phyloP scores from a whole-genome alignment of 495 filamentous ascomycete genomes.

The Ramalina intermedia region DNA sequence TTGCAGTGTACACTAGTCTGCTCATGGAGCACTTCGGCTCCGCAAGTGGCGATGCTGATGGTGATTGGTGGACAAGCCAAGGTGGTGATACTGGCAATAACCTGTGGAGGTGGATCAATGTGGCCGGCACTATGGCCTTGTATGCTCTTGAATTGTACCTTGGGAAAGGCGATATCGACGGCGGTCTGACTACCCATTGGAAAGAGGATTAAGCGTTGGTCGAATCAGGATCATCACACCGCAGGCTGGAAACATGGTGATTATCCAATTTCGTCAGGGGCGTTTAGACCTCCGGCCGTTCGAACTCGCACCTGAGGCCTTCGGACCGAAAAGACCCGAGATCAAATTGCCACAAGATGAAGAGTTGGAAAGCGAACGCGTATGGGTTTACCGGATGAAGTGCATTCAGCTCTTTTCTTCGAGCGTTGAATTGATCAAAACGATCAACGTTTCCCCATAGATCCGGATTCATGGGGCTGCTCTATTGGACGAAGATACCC shows the following conservation, averaged over 20 bases:
- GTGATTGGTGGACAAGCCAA: constrained; percentile 75
- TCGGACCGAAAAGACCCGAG: background rate
- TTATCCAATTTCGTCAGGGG: background rate
- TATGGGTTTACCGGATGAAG: background rate
- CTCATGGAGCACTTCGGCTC: constrained; percentile 87
- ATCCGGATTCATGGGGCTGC: too few species aligned
- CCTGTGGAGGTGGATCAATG: constrained; percentile 84
- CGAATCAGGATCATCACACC: background rate
- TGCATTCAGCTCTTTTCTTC: background rate
- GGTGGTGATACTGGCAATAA: constrained; percentile 68
- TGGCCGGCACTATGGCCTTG: constrained; percentile 70
- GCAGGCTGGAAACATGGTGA: background rate
- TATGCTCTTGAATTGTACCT: constrained; percentile 83
- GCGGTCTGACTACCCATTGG: constrained; percentile 64
- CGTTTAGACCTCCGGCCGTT: background rate
- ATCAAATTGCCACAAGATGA: background rate
- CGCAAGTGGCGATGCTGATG: constrained; percentile 44
- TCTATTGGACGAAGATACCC: too few species aligned
- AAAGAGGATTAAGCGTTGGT: constrained; percentile 59
- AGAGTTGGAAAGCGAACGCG: background rate
- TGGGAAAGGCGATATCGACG: constrained; percentile 60
- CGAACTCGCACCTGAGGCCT: background rate
- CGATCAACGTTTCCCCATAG: too few species aligned
- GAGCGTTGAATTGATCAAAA: too few species aligned
- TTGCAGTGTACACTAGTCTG: constrained; percentile 93